Percentiles rank a stretch among this genome's conserved stretches.
Conservation (phyloP, 768 basidiomycete species). For the Podaxis sp. region DNA sequence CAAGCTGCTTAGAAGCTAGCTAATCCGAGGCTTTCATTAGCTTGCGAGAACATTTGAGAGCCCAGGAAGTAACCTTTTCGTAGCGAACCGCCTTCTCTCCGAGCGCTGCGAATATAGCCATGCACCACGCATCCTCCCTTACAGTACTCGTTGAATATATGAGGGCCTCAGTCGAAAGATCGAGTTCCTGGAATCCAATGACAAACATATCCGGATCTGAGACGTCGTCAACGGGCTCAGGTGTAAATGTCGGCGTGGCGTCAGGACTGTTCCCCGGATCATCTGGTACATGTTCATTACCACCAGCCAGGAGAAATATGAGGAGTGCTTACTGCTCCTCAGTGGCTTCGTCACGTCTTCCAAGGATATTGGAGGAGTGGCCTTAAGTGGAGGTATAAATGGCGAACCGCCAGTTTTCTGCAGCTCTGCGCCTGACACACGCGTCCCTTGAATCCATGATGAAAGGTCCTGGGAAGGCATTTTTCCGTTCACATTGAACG, state of each 20-base stretch:
- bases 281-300: not conserved
- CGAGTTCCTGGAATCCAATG: constrained; percentile 81
- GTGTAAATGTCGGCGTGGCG: not conserved
- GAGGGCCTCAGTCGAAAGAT: constrained; percentile 75
- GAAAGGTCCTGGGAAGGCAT: constrained; percentile 71
- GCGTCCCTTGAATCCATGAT: constrained; percentile 53
- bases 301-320: not conserved
- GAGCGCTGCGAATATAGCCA: constrained; percentile 66
- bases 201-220: constrained; percentile 63
- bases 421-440: not conserved
- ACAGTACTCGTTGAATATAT: constrained; percentile 64
- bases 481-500: constrained; percentile 85
- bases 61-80: constrained; percentile 51
- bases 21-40: constrained; percentile 25
- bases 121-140: constrained; percentile 71
- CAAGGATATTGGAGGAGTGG: constrained; percentile 37
- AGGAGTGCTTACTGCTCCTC: constrained; percentile 22
- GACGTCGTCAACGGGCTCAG: constrained; percentile 26
- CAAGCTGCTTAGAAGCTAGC: constrained; percentile 77
- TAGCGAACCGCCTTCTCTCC: constrained; percentile 64
- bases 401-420: not conserved
- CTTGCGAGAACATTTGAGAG: not conserved
- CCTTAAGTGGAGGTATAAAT: constrained; percentile 33
- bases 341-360: constrained; percentile 28
- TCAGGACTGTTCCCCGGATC: not conserved